Base-by-base conservation (phyloP, 805 yeast species). In the Sugiyamaella valdiviana region DNA sequence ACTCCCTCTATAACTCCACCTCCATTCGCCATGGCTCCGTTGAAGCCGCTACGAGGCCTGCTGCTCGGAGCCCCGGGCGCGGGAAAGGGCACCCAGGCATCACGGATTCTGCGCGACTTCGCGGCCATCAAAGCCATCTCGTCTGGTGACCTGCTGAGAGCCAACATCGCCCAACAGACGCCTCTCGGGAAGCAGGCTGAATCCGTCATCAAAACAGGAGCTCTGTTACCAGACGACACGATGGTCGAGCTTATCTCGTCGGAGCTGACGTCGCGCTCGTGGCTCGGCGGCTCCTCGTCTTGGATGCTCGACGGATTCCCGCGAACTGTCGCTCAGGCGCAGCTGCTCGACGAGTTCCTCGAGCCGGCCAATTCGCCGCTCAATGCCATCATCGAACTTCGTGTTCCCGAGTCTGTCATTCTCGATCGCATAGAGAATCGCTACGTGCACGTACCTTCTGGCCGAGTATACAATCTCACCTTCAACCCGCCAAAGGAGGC, bases 301-400 rank as follows among this genome's bases (percentile, higher is more conserved):
- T 90, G 95, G 86, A 69, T 90, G 24, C 70, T 91, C 43, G 98
- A 90, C 63, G 98, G 98, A 39, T 91, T 89, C 60, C 98, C 98
- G 4, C 72, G 98, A 53, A 91, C 93, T 0, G 61, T 69, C 16
- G 67, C 66, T 2, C 98, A 90, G 66, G 96, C 96, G 0, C 60
- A 63, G 36, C 74, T 72, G 7, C 67, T 88, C 36, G 79, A 79
- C 47, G 55, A 59, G 14, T 67, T 83, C 48, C 52, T 66, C 10
- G 53, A 48, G 1, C 56, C 64, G 7, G 51, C 65, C 29, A 56
- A 68, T 2, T 65, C 82, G 1, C 61, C 67, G 12, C 62, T 90
- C 48, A 88, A 87, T 58, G 62, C 84, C 52, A 95, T 89, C n/a
- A 85, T 91, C 3, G 93, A 88, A 61, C 68, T 90, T 40, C 81